These are phyloP conservation scores for Backusella liffmaniae DNA, from an alignment of 192 early-diverging fungal species.

Conservation along the genomic window DNA sequence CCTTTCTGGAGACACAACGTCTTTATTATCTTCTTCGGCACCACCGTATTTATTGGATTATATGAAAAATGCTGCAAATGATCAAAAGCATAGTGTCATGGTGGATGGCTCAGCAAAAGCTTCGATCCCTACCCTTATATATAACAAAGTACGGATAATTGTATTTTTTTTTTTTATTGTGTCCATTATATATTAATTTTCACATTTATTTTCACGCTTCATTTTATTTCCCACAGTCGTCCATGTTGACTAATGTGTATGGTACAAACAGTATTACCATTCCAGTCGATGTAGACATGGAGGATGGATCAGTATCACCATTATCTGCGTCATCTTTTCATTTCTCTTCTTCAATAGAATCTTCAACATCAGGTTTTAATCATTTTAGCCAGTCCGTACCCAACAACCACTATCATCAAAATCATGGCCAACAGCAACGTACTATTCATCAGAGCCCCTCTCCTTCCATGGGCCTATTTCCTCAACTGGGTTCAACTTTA, in stretches of 20 bases:
- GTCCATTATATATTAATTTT: neutral
- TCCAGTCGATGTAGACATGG: conserved; percentile 16
- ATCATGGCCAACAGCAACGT: neutral
- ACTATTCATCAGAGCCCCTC: neutral
- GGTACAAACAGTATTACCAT: conserved; percentile 23
- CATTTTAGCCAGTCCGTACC: conserved; percentile 13
- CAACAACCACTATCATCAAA: neutral
- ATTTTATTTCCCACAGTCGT: neutral
- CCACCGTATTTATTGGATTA: conserved; percentile 31
- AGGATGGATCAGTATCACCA: conserved; percentile 7
- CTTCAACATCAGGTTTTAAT: conserved; percentile 1
- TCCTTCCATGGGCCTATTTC: neutral
- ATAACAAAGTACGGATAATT: neutral
- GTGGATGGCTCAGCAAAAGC: conserved; percentile 22
- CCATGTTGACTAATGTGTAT: conserved; percentile 7
- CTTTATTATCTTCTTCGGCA: conserved; percentile 37
- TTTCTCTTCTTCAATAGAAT: conserved; percentile 11
- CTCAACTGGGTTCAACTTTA: conserved; percentile 8
- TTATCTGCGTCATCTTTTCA: conserved; percentile 12
- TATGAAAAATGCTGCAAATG: neutral
- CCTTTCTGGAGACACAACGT: conserved; percentile 29
- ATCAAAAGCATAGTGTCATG: conserved; percentile 19
- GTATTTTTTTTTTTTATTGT: neutral
- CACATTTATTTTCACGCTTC: neutral
- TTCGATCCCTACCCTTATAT: neutral